phyloP scores from a whole-genome alignment of 768 basidiomycete genomes.

The Phlebiopsis flavidoalba region DNA sequence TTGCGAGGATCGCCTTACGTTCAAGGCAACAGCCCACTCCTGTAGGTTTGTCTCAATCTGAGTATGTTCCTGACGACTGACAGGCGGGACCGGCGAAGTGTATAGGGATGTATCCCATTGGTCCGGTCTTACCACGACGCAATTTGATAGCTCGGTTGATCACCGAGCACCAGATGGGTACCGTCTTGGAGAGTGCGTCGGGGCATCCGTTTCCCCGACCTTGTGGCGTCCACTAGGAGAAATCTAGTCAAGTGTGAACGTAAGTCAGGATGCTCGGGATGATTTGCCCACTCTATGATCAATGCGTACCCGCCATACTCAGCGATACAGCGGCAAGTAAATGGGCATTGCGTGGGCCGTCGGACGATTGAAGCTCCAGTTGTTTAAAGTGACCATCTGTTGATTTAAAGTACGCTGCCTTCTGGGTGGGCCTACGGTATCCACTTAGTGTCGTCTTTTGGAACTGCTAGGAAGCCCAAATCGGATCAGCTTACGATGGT shows the following conservation, averaged over 20 bases:
- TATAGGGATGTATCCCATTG: slow-evolving; percentile 59
- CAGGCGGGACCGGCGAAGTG: slow-evolving; percentile 62
- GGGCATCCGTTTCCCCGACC: slow-evolving; percentile 90
- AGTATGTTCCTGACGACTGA: slow-evolving; percentile 70
- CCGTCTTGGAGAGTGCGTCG: slow-evolving; percentile 78
- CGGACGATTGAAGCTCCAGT: slow-evolving; percentile 85
- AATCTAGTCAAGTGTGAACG: slow-evolving; percentile 39
- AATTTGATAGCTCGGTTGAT: slow-evolving; percentile 52
- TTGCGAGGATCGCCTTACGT: slow-evolving; percentile 36
- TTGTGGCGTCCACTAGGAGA: slow-evolving; percentile 87
- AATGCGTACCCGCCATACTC: slow-evolving; percentile 49
- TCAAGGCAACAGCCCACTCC: slow-evolving; percentile 61
- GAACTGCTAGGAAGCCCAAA: not conserved
- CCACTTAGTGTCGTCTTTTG: not conserved
- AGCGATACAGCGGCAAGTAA: slow-evolving; percentile 55
- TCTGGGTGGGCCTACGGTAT: slow-evolving; percentile 20
- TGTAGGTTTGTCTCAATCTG: slow-evolving; percentile 69
- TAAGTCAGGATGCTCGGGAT: not conserved
- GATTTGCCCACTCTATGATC: not conserved
- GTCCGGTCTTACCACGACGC: slow-evolving; percentile 16
- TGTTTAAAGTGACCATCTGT: slow-evolving; percentile 83
- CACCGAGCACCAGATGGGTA: slow-evolving; percentile 7
- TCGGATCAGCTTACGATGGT: slow-evolving; percentile 38
- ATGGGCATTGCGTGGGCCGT: slow-evolving; percentile 80
- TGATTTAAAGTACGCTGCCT: slow-evolving; percentile 85